A percentile compares a stretch with the other conserved stretches of the same genome.
Evolutionary conservation across 2,329 filamentous ascomycete genomes (phyloP).

Genomic region (Uncinocarpus reesii): DNA sequence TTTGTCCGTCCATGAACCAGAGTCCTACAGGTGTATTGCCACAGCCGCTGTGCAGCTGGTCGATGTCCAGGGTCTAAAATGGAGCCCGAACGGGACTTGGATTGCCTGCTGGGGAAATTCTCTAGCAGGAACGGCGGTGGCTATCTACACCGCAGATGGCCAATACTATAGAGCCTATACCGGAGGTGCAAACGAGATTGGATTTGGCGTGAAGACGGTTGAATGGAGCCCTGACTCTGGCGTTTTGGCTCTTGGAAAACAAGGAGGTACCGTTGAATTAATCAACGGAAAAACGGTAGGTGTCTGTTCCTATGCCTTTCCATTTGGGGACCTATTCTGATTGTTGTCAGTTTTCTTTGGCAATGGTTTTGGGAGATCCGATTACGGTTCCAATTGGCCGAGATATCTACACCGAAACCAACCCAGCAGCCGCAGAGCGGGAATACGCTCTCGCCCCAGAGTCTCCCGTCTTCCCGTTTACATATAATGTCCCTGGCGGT

Average conservation of each 20-base stretch:
- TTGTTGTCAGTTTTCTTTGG: constrained; percentile 17
- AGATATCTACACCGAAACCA: constrained; percentile 28
- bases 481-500: constrained; percentile 23
- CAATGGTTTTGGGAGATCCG: constrained; percentile 28
- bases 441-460: constrained; percentile 31
- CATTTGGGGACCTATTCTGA: background rate
- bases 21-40: constrained; percentile 28
- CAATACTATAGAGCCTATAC: constrained; percentile 47
- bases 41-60: constrained; percentile 32
- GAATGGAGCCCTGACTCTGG: constrained; percentile 45
- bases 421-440: constrained; percentile 24
- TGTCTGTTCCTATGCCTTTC: background rate
- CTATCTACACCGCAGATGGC: constrained; percentile 51
- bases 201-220: constrained; percentile 42
- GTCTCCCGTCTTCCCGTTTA: constrained; percentile 28
- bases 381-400: constrained; percentile 27
- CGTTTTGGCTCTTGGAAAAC: constrained; percentile 42
- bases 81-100: constrained; percentile 52
- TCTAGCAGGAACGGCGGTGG: constrained; percentile 38
- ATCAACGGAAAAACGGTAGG: constrained; percentile 36
- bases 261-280: constrained; percentile 42
- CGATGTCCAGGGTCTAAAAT: constrained; percentile 50
- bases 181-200: constrained; percentile 25
- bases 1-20: constrained; percentile 31
- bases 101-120: constrained; percentile 48